These are phyloP conservation scores for Phoma sp. DNA, from an alignment of 2,329 filamentous ascomycete genomes.

Conservation along the genomic window DNA sequence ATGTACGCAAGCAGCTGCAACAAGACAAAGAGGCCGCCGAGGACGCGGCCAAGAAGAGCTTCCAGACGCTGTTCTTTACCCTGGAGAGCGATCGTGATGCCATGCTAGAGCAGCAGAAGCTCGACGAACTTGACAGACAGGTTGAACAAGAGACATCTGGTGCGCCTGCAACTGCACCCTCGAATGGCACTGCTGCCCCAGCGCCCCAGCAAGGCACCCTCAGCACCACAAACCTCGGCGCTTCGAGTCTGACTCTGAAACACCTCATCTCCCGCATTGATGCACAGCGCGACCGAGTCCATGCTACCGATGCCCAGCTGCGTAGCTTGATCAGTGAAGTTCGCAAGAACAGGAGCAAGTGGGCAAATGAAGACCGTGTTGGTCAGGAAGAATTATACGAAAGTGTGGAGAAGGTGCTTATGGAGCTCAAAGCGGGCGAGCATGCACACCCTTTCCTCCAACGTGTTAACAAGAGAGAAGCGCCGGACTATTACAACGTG, in stretches of 20 bases:
- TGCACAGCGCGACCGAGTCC: constrained; percentile 85
- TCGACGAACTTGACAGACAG: constrained; percentile 95
- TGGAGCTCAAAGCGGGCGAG: constrained; percentile 95
- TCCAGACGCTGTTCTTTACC: constrained; percentile 93
- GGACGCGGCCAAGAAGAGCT: constrained; percentile 85
- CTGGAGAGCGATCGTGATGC: constrained; percentile 93
- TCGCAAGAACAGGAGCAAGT: constrained; percentile 96
- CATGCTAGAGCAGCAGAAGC: constrained; percentile 95
- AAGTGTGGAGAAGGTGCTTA: constrained; percentile 93
- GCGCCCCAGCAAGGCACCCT: constrained; percentile 81
- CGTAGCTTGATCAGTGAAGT: constrained; percentile 95
- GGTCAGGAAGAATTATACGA: constrained; percentile 98
- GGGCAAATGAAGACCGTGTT: constrained; percentile 96
- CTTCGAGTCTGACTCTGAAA: constrained; percentile 93
- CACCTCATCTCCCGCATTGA: constrained; percentile 97
- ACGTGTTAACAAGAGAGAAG: constrained; percentile 94
- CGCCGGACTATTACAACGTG: constrained; percentile 90
- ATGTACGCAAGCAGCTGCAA: constrained; percentile 91
- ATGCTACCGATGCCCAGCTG: constrained; percentile 90
- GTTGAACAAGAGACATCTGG: constrained; percentile 93
- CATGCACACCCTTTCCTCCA: constrained; percentile 96
- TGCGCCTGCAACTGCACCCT: constrained; percentile 53
- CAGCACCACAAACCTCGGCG: constrained; percentile 91
- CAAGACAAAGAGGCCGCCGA: constrained; percentile 90
- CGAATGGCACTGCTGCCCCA: constrained; percentile 56